Percentiles rank a stretch among this genome's conserved stretches.
Evolutionary conservation across 805 yeast species (phyloP).

Genomic region (Candida bentonensis): DNA sequence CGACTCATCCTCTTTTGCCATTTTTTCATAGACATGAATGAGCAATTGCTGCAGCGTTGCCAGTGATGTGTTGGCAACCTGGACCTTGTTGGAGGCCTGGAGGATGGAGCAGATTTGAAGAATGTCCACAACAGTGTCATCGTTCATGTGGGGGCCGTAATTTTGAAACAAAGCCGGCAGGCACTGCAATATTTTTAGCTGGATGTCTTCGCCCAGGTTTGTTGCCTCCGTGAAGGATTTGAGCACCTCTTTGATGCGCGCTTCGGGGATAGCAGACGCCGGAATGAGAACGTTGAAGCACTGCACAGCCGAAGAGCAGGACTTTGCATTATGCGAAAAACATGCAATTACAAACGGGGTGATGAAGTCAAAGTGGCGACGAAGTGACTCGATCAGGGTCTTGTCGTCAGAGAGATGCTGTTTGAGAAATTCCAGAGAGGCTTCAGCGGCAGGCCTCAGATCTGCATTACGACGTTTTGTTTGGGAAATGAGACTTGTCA

Average conservation of each 20-base stretch:
- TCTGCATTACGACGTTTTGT: constrained; percentile 58
- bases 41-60: constrained; percentile 86
- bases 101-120: constrained; percentile 59
- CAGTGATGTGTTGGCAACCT: constrained; percentile 78
- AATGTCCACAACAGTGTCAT: constrained; percentile 40
- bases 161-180: constrained; percentile 61
- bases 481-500: constrained; percentile 48
- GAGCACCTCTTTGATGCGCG: constrained; percentile 38
- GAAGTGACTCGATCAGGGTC: constrained; percentile 4
- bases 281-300: constrained; percentile 50
- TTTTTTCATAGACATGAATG: constrained; percentile 61
- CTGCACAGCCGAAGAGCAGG: constrained; percentile 58
- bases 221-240: constrained; percentile 63
- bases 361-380: constrained; percentile 34
- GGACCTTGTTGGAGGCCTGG: constrained; percentile 53
- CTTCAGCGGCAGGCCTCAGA: constrained; percentile 29
- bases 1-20: constrained; percentile 27
- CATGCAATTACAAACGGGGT: constrained; percentile 64
- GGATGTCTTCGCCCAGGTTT: constrained; percentile 65
- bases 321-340: constrained; percentile 58
- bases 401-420: not conserved
- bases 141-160: constrained; percentile 43
- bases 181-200: constrained; percentile 71
- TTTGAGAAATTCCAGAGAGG: constrained; percentile 9
- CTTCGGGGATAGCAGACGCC: constrained; percentile 38